Percentiles rank a stretch among this genome's conserved stretches.
Conservation (phyloP, 1,139 yeast genomes). For the Diutina rugosa region DNA sequence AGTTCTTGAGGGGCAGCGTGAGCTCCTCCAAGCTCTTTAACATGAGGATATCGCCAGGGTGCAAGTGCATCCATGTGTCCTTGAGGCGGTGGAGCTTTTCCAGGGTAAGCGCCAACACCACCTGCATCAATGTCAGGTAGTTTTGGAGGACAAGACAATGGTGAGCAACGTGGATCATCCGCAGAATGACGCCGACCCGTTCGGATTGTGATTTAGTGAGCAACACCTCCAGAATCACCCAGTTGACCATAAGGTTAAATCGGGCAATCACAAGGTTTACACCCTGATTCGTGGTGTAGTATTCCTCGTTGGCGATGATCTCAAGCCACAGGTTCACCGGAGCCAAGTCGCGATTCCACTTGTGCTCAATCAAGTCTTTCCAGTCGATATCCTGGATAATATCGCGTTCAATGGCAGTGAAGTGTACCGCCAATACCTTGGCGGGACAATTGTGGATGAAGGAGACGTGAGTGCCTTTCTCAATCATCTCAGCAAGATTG, state of each 20-base stretch:
- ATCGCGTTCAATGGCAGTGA: constrained; percentile 80
- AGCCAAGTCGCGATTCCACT: constrained; percentile 55
- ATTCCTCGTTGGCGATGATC: constrained; percentile 49
- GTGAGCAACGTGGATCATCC: constrained; percentile 79
- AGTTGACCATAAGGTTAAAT: constrained; percentile 78
- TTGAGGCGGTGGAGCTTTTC: constrained; percentile 47
- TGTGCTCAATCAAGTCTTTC: constrained; percentile 73
- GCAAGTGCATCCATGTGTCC: constrained; percentile 63
- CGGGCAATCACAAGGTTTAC: constrained; percentile 78
- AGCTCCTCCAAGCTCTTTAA: constrained; percentile 53
- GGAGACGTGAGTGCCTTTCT: constrained; percentile 47
- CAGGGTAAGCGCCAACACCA: constrained; percentile 72
- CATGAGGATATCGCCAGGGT: constrained; percentile 45
- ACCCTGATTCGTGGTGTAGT: constrained; percentile 42
- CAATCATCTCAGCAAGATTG: constrained; percentile 13
- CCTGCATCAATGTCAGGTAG: constrained; percentile 78
- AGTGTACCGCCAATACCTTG: constrained; percentile 54
- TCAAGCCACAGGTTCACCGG: constrained; percentile 85
- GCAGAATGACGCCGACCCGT: constrained; percentile 54
- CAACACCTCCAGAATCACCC: constrained; percentile 83
- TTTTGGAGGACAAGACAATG: constrained; percentile 64
- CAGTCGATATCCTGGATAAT: constrained; percentile 79
- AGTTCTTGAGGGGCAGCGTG: constrained; percentile 54
- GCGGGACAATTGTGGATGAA: constrained; percentile 68
- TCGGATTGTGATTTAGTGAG: constrained; percentile 49